Evolutionary conservation across 2,329 filamentous ascomycete genomes (phyloP).

Genomic region (Trichophyton simii): DNA sequence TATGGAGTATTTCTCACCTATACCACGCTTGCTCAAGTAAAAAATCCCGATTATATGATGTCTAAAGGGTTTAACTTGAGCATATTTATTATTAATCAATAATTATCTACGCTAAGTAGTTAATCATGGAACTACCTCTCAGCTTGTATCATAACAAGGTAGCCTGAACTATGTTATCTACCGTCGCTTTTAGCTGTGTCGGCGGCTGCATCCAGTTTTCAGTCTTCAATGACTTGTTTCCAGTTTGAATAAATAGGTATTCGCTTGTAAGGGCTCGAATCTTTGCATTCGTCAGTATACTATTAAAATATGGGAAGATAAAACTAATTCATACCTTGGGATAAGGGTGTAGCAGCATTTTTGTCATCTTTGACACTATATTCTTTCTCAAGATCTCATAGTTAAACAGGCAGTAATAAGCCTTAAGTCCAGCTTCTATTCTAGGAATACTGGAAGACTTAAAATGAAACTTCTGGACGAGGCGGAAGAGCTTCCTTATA

Average conservation of each 20-base stretch:
- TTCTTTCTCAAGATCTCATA: slow-evolving; percentile 40
- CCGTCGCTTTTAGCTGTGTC: slow-evolving; percentile 23
- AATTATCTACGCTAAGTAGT: no score
- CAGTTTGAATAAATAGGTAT: slow-evolving; percentile 25
- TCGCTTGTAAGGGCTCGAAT: slow-evolving; percentile 27
- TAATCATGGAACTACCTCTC: background rate
- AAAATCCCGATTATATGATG: no score
- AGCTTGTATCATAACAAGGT: background rate
- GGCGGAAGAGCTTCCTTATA: slow-evolving; percentile 50
- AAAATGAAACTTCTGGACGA: slow-evolving; percentile 66
- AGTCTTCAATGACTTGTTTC: slow-evolving; percentile 19
- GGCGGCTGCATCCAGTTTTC: slow-evolving; percentile 27
- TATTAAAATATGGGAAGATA: background rate
- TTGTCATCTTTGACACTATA: slow-evolving; percentile 56
- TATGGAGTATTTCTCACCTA: no score
- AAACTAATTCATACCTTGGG: slow-evolving; percentile 44
- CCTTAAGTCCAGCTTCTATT: slow-evolving; percentile 63
- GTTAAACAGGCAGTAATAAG: slow-evolving; percentile 60
- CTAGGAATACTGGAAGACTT: slow-evolving; percentile 73
- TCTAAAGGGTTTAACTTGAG: no score
- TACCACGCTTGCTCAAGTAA: no score
- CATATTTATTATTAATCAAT: no score
- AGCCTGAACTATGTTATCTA: slow-evolving; percentile 16
- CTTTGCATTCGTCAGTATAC: slow-evolving; percentile 14
- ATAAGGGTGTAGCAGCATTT: slow-evolving; percentile 69